A percentile compares a stretch with the other conserved stretches of the same genome.
These are phyloP conservation scores for Hypoxylon fragiforme DNA, from an alignment of 495 filamentous ascomycete species.

Conservation along the genomic window DNA sequence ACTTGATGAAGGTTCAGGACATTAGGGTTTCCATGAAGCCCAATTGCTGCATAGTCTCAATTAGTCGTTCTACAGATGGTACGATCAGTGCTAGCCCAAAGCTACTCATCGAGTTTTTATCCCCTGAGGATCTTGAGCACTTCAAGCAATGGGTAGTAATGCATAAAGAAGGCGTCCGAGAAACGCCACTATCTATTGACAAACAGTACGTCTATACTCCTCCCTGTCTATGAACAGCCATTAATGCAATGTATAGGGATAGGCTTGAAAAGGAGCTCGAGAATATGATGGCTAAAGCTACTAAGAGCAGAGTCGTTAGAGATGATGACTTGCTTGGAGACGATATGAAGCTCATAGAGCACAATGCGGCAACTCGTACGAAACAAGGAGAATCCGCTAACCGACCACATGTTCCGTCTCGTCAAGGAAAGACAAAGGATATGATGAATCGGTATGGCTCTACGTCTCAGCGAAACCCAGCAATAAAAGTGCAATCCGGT, in stretches of 20 bases:
- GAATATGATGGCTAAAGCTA: conserved; percentile 8
- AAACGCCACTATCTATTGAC: neutral
- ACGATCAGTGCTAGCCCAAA: conserved; percentile 9
- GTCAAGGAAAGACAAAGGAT: conserved; percentile 14
- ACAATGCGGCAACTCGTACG: conserved; percentile 13
- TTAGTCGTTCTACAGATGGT: neutral
- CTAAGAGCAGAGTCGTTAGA: neutral
- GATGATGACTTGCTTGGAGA: conserved; percentile 10
- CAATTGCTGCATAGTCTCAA: conserved; percentile 7
- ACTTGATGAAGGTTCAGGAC: conserved; percentile 4
- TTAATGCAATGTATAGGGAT: conserved; percentile 20
- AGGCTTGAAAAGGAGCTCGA: conserved; percentile 22
- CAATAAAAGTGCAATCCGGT: conserved; percentile 7
- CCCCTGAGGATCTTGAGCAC: conserved; percentile 4
- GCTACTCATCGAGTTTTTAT: conserved; percentile 28
- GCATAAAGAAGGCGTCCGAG: neutral
- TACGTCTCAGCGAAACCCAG: neutral
- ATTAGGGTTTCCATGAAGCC: neutral
- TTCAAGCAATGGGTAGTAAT: conserved; percentile 27
- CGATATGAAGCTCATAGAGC: conserved; percentile 31
- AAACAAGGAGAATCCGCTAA: neutral
- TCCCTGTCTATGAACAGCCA: neutral
- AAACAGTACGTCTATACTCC: conserved; percentile 13
- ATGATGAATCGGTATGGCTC: conserved; percentile 7
- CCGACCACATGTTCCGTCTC: neutral